Percentiles rank a stretch among this genome's conserved stretches.
phyloP scores from a whole-genome alignment of 768 basidiomycete genomes.

The Suillus weaverae region DNA sequence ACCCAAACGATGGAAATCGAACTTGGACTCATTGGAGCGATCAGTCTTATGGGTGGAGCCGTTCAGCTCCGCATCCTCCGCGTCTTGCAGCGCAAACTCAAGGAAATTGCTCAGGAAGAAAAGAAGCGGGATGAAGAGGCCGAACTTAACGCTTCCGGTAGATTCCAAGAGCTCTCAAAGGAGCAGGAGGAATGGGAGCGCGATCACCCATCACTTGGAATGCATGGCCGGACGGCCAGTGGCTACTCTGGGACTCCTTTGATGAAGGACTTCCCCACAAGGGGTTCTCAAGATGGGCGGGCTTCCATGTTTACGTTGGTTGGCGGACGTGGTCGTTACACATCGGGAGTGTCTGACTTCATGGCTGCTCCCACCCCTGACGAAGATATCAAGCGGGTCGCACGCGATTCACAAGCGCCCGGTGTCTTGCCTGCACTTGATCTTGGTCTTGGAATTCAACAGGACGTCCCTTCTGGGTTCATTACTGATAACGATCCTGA shows the following conservation, averaged over 20 bases:
- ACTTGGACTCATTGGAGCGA: slow-evolving; percentile 81
- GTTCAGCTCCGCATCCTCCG: slow-evolving; percentile 87
- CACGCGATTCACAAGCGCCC: slow-evolving; percentile 49
- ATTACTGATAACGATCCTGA: slow-evolving; percentile 48
- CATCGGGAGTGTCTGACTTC: slow-evolving; percentile 75
- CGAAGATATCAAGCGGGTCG: slow-evolving; percentile 57
- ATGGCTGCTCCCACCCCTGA: slow-evolving; percentile 60
- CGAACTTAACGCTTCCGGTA: slow-evolving; percentile 69
- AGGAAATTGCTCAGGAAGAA: slow-evolving; percentile 77
- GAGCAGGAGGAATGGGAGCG: slow-evolving; percentile 88
- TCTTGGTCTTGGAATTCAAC: slow-evolving; percentile 71
- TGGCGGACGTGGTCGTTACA: slow-evolving; percentile 54
- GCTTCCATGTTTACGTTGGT: slow-evolving; percentile 51
- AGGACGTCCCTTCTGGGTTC: slow-evolving; percentile 71
- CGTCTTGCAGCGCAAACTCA: slow-evolving; percentile 75
- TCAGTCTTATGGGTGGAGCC: slow-evolving; percentile 83
- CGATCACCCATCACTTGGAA: slow-evolving; percentile 67
- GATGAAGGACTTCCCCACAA: slow-evolving; percentile 61
- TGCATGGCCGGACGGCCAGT: slow-evolving; percentile 64
- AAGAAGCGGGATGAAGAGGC: slow-evolving; percentile 71
- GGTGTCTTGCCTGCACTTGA: slow-evolving; percentile 70
- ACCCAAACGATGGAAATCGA: slow-evolving; percentile 93
- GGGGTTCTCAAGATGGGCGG: slow-evolving; percentile 45
- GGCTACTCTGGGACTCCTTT: slow-evolving; percentile 62
- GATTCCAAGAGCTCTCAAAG: slow-evolving; percentile 59